Evolutionary conservation across 2,329 filamentous ascomycete species (phyloP), one percentile per base, ranked within the genome.

Genomic region (Trichoderma breve): DNA sequence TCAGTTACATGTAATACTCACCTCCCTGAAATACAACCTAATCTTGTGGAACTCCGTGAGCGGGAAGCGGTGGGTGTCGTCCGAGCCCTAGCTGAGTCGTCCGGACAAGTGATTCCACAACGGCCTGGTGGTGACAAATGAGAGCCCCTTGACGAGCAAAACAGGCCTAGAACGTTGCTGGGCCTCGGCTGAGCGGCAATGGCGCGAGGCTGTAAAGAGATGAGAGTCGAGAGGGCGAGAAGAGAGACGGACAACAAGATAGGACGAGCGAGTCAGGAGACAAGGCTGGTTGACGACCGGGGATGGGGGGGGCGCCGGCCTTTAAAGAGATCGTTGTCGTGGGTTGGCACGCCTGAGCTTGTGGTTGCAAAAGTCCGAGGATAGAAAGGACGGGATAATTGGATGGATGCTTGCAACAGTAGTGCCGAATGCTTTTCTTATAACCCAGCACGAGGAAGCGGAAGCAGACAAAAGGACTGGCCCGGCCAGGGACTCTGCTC

Each of bases 11-110:
- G 43, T 51, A 21, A 6, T 39, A 51, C 64, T 53, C n/a, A 70
- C 66, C 66, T 70, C 57, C 66, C 57, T 70, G 43, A 70, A 70
- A 53, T 15, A 53, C 66, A 62, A 53, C 57, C 39, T 70, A 70
- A 70, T 61, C 30, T 51, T 47, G 55, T 62, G 66, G 57, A 70
- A 51, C 66, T 70, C 66, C 39, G 66, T 43, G 30, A 39, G 57
- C 66, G 66, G 66, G 36, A 53, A 53, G 60, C 39, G 66, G 57
- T 51, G 57, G 57, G 34, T 61, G 53, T 26, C 43, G 39, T 47
- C 47, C 18, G 47, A 66, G 28, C 39, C 43, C 62, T 63, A 63
- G 34, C 61, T 64, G 26, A 64, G 30, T 64, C n/a, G 65, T 60
- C 64, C 36, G 26, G 26, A 36, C 18, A 30, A 62, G 28, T n/a